A percentile compares a stretch with the other conserved stretches of the same genome.
phyloP scores from a whole-genome alignment of 2,329 filamentous ascomycete species.

The Fusarium sp. region DNA sequence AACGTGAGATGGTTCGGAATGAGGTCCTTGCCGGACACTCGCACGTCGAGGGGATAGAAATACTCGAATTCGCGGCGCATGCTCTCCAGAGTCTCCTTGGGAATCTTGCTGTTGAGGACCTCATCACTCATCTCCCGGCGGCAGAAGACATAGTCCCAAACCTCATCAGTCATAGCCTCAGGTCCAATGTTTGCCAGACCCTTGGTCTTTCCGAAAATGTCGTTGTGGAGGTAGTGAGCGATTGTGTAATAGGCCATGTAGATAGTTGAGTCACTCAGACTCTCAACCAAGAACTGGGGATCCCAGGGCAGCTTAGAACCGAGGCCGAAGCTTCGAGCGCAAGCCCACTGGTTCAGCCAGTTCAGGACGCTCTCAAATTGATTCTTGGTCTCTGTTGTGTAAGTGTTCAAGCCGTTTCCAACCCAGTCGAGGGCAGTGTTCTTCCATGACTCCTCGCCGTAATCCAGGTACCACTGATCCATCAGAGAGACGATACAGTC shows the following conservation, averaged over 20 bases:
- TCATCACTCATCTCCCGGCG: slow-evolving; percentile 77
- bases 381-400: slow-evolving; percentile 80
- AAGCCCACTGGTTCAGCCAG: slow-evolving; percentile 98
- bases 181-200: slow-evolving; percentile 77
- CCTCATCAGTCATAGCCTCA: slow-evolving; percentile 92
- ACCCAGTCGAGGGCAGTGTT: slow-evolving; percentile 79
- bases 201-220: slow-evolving; percentile 83
- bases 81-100: slow-evolving; percentile 77
- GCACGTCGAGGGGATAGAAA: slow-evolving; percentile 93
- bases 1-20: slow-evolving; percentile 96
- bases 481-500: slow-evolving; percentile 93
- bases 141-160: slow-evolving; percentile 96
- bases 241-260: slow-evolving; percentile 88
- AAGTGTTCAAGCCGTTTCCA: slow-evolving; percentile 80
- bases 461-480: slow-evolving; percentile 98
- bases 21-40: slow-evolving; percentile 86
- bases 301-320: slow-evolving; percentile 98
- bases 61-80: slow-evolving; percentile 96
- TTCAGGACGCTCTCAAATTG: slow-evolving; percentile 86
- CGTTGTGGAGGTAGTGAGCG: slow-evolving; percentile 77
- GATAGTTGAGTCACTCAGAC: slow-evolving; percentile 89
- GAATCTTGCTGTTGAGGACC: slow-evolving; percentile 76
- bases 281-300: slow-evolving; percentile 88
- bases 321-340: slow-evolving; percentile 89
- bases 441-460: slow-evolving; percentile 91